Evolutionary conservation across 1,284 basidiomycete genomes (phyloP).

Genomic region (Trametes sp.): DNA sequence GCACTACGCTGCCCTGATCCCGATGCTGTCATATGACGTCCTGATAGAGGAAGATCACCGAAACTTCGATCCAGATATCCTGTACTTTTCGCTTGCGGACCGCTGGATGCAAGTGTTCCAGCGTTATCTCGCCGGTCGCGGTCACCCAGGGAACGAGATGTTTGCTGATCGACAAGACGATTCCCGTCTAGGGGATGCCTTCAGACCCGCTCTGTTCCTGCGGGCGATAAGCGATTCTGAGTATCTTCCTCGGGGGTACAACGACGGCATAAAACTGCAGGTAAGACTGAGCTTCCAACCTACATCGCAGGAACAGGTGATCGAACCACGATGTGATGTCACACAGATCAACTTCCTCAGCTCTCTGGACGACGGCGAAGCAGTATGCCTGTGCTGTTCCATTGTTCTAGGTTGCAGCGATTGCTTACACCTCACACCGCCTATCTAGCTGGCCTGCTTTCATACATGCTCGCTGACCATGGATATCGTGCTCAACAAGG

Average conservation of each 20-base stretch:
- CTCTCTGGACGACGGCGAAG: background rate
- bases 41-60: background rate
- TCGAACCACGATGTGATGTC: background rate
- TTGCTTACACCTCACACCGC: no score
- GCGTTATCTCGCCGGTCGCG: background rate
- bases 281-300: background rate
- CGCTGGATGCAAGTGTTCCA: background rate
- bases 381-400: background rate
- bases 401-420: background rate
- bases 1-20: background rate
- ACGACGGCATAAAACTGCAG: background rate
- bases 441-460: background rate
- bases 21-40: background rate
- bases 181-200: background rate
- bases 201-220: background rate
- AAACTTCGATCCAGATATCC: background rate
- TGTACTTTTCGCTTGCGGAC: background rate
- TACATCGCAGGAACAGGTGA: background rate
- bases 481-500: background rate
- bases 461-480: background rate
- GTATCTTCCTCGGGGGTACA: background rate
- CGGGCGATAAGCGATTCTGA: background rate
- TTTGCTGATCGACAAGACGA: background rate
- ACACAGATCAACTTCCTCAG: background rate
- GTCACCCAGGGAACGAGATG: background rate